Evolutionary conservation across 192 early-diverging fungal genomes (phyloP), one percentile per base, ranked within the genome.

Genomic region (Bifiguratus adelaidae): DNA sequence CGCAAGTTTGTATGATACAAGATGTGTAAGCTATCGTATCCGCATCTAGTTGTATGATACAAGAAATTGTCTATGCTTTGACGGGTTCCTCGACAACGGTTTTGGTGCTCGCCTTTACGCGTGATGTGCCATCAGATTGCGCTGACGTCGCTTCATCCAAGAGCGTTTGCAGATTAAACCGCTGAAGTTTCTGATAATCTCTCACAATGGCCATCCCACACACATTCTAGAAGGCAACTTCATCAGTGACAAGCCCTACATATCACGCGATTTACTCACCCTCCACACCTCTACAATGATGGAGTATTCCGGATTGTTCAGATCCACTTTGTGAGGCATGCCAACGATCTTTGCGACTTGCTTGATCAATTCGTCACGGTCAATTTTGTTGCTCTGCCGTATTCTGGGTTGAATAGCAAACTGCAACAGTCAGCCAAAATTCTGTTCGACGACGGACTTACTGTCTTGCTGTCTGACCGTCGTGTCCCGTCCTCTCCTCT

Each of bases 201-300:
- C 45, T 44, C n/a, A 78, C 69, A 2, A 81, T 70, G 28, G 71
- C 63, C 32, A 81, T 60, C 32, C 71, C 67, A 45, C 76, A 78
- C n/a, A 78, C 61, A 9, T 48, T 77, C 74, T 77, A 52, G 18
- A 22, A 19, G 24, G 4, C 19, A 29, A 24, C 21, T 29, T 25
- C 21, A 41, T 42, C 26, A 52, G n/a, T 4, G 15, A n/a, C 8
- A 2, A 20, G 16, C 25, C 7, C 2, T 36, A 15, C 22, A 18
- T 5, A 19, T 30, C 12, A 21, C 13, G 27, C 21, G 8, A 19
- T 11, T 50, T 9, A 29, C 47, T 13, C 58, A 72, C 76, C 68
- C 76, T 76, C 36, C 73, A 66, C 3, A 82, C 57, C 45, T 82
- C 80, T 6, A 70, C 71, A 21, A 82, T 58, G 20, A 82, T 60